Conservation (phyloP, 768 basidiomycete species). For the Pleurotus sapidus region DNA sequence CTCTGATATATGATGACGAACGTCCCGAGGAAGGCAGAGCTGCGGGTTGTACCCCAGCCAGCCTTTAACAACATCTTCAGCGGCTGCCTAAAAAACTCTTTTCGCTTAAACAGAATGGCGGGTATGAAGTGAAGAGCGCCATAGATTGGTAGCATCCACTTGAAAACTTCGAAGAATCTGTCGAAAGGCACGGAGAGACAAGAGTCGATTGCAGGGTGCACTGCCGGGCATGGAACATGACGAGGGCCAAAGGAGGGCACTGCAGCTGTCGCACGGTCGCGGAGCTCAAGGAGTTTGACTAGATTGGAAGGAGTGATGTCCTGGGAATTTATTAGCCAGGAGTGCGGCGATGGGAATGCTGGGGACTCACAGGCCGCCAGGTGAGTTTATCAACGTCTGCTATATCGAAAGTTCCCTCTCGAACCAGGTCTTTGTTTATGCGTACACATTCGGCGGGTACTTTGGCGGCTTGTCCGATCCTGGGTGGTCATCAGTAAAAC, state of each 20-base stretch:
- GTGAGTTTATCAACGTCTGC: constrained; percentile 50
- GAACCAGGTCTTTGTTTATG: constrained; percentile 61
- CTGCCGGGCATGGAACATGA: constrained; percentile 64
- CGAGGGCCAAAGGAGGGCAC: constrained; percentile 43
- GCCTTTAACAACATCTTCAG: constrained; percentile 62
- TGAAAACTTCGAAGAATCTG: constrained; percentile 77
- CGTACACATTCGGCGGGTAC: constrained; percentile 55
- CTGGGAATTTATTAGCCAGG: constrained; percentile 17
- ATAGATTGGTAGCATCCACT: constrained; percentile 83
- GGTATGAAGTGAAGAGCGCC: constrained; percentile 90
- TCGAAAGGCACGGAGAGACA: constrained; percentile 61
- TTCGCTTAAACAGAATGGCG: constrained; percentile 76
- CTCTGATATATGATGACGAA: constrained; percentile 85
- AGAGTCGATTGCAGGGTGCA: constrained; percentile 70
- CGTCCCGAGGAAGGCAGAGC: constrained; percentile 82
- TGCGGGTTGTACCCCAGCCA: constrained; percentile 70
- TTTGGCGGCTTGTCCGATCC: constrained; percentile 72
- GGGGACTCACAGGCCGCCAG: constrained; percentile 19
- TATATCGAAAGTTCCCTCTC: constrained; percentile 53
- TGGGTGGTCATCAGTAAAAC: constrained; percentile 20
- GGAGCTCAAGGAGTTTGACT: constrained; percentile 42
- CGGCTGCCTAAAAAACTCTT: constrained; percentile 64
- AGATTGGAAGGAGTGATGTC: constrained; percentile 54
- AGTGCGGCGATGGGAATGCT: no score
- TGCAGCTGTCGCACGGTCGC: constrained; percentile 27